Percentiles rank a stretch among this genome's conserved stretches.
phyloP scores from a whole-genome alignment of 495 filamentous ascomycete species.

The Parathielavia appendiculata region DNA sequence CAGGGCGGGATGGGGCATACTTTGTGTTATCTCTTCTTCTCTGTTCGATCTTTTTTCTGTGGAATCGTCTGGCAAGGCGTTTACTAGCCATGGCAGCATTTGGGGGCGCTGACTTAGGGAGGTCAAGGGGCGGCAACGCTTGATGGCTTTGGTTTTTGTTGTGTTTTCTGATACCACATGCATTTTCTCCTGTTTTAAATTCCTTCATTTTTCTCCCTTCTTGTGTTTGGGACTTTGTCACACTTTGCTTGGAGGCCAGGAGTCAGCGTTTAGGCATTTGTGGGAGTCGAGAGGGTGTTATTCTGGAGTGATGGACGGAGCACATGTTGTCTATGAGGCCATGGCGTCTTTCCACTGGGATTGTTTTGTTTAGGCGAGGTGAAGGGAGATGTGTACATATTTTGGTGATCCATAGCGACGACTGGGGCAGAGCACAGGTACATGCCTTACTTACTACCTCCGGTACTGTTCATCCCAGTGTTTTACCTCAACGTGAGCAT shows the following conservation, averaged over 20 bases:
- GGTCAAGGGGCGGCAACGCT: background rate
- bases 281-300: background rate
- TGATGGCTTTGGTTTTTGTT: background rate
- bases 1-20: background rate
- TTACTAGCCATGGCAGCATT: conserved; percentile 1
- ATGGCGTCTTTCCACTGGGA: background rate
- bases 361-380: too few species aligned
- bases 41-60: background rate
- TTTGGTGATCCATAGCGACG: too few species aligned
- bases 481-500: too few species aligned
- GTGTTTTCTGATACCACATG: conserved; percentile 14
- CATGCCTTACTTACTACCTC: too few species aligned
- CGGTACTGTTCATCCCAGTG: too few species aligned
- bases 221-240: background rate
- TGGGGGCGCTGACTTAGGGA: background rate
- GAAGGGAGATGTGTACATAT: too few species aligned
- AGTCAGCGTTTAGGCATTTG: too few species aligned
- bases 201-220: background rate
- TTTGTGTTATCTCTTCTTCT: background rate
- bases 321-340: background rate
- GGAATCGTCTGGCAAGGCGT: background rate
- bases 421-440: too few species aligned
- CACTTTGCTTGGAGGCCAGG: too few species aligned
- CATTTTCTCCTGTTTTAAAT: background rate
- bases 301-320: too few species aligned